Evolutionary conservation across 2,329 filamentous ascomycete genomes (phyloP).

Genomic region (Colletotrichum agaves): DNA sequence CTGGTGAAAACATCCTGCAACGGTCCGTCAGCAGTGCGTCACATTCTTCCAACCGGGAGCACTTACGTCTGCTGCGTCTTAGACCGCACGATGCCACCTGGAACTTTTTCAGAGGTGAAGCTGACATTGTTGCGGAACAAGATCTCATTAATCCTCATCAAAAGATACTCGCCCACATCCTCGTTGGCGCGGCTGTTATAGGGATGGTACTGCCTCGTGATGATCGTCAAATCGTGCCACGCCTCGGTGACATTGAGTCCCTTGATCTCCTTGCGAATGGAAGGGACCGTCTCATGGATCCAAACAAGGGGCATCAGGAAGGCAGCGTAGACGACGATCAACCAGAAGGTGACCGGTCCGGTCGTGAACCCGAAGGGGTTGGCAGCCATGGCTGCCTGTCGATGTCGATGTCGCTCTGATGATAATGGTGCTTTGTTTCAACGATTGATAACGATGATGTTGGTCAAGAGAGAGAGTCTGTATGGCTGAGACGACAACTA

Average conservation of each 20-base stretch:
- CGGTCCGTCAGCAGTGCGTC: neutral
- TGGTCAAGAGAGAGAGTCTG: neutral
- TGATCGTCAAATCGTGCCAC: slow-evolving; percentile 82
- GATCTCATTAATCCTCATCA: slow-evolving; percentile 77
- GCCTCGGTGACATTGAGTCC: slow-evolving; percentile 87
- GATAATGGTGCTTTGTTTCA: neutral
- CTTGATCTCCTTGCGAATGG: slow-evolving; percentile 63
- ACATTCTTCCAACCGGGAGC: neutral
- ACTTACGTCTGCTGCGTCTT: slow-evolving; percentile 35
- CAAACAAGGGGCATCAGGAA: slow-evolving; percentile 78
- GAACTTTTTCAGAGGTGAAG: slow-evolving; percentile 53
- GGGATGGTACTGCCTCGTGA: slow-evolving; percentile 84
- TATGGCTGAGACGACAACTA: neutral
- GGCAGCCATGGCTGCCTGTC: slow-evolving; percentile 35
- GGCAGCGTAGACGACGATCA: slow-evolving; percentile 79
- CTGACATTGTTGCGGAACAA: slow-evolving; percentile 68
- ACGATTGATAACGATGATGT: neutral
- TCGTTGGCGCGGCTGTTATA: slow-evolving; percentile 91
- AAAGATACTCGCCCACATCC: slow-evolving; percentile 78
- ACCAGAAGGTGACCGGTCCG: slow-evolving; percentile 83
- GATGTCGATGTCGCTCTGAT: neutral
- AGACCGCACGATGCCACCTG: slow-evolving; percentile 46
- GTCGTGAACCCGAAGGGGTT: slow-evolving; percentile 81
- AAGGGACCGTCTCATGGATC: slow-evolving; percentile 80
- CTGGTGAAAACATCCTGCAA: slow-evolving; percentile 1